Conservation (phyloP, 768 basidiomycete genomes). For the Daedaleopsis nitida region DNA sequence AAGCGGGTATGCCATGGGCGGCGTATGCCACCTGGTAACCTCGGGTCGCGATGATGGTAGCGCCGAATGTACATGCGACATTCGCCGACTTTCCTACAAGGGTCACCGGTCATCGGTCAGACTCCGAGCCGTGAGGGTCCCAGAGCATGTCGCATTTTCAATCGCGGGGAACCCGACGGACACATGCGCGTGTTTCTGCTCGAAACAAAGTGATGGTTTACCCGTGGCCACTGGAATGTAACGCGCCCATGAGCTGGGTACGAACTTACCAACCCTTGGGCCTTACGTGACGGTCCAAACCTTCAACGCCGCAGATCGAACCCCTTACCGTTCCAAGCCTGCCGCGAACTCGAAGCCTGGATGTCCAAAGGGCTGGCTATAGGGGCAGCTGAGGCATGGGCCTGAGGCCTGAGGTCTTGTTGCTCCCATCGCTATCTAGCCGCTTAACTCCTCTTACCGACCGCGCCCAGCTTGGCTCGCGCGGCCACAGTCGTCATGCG, state of each 20-base stretch:
- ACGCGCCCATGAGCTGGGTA: background rate
- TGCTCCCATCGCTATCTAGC: slow-evolving; percentile 12
- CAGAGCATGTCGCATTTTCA: too few species aligned
- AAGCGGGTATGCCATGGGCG: too few species aligned
- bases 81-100: too few species aligned
- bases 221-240: background rate
- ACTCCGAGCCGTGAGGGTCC: too few species aligned
- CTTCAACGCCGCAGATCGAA: background rate
- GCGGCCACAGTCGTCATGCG: background rate
- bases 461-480: slow-evolving; percentile 2
- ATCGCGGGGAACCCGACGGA: too few species aligned
- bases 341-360: background rate
- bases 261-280: background rate
- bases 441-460: slow-evolving; percentile 7
- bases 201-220: background rate
- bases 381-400: background rate
- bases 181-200: too few species aligned
- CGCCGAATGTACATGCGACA: too few species aligned
- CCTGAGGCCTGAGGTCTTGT: background rate
- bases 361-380: too few species aligned
- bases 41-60: too few species aligned
- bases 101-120: too few species aligned
- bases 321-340: background rate
- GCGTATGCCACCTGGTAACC: too few species aligned
- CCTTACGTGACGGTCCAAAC: background rate